Conservation (phyloP, 257 asterid genomes). For the Rhazya stricta region DNA sequence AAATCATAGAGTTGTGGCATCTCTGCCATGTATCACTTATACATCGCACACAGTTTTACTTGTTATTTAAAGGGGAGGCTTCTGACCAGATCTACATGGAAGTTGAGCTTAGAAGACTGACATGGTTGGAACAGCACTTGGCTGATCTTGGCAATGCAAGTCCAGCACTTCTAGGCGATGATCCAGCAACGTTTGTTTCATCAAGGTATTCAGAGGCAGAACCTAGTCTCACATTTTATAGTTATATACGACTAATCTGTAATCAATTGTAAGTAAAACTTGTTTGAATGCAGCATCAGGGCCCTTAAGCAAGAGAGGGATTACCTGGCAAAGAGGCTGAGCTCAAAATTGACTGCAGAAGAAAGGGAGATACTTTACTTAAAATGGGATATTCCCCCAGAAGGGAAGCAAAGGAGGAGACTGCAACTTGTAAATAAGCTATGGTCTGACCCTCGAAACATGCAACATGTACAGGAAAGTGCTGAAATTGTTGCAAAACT, state of each 20-base stretch:
- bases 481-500: slow-evolving; percentile 91
- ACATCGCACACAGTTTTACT: slow-evolving; percentile 83
- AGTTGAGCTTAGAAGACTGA: slow-evolving; percentile 80
- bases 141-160: slow-evolving; percentile 96
- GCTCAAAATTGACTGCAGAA: slow-evolving; percentile 58
- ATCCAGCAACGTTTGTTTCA: slow-evolving; percentile 80
- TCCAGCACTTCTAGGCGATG: slow-evolving; percentile 94
- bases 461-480: slow-evolving; percentile 76
- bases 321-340: slow-evolving; percentile 78
- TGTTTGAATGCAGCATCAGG: slow-evolving; percentile 52
- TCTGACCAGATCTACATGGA: slow-evolving; percentile 89
- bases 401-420: slow-evolving; percentile 70
- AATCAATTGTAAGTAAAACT: not conserved
- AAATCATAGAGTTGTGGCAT: slow-evolving; percentile 92
- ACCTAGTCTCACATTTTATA: not conserved
- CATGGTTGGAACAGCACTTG: slow-evolving; percentile 87
- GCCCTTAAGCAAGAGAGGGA: slow-evolving; percentile 94
- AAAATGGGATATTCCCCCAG: slow-evolving; percentile 82
- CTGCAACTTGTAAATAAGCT: slow-evolving; percentile 69
- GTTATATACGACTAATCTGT: not conserved
- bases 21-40: slow-evolving; percentile 84
- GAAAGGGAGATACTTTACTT: slow-evolving; percentile 76
- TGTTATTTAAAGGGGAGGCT: slow-evolving; percentile 76
- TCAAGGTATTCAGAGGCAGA: slow-evolving; percentile 47
- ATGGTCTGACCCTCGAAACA: slow-evolving; percentile 80